Base-by-base conservation (phyloP, 192 early-diverging fungal species). In the Coemansia sp. region DNA sequence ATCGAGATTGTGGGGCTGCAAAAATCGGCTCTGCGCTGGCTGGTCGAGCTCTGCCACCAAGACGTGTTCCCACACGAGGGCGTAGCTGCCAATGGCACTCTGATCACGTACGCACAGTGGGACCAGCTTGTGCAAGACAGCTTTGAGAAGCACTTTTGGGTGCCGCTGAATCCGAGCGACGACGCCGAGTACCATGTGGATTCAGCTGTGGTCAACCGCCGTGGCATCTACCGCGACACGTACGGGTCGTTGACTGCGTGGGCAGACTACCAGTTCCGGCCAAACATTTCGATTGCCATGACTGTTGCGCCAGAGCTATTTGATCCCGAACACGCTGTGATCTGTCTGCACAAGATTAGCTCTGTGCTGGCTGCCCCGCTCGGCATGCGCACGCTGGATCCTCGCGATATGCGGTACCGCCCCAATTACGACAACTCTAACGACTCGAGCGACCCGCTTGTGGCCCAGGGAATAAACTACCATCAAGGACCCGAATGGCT, bases 401-500 rank as follows among this genome's bases (percentile, higher is more conserved):
- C 96, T n/a, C 57, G 54, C 2, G 97, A 99, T 69, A 89, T 86
- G 84, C 88, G 86, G n/a, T 98, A 99, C 69, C 86, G 94, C 27
- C 94, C 93, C n/a, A 59, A 87, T 54, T 99, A 99, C 72, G 88
- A 96, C 72, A 99, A 99, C 71, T 81, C 81, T 48, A 90, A 99
- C 70, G 94, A 99, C 63, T 88, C 88, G 12, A 71, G 73, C 48
- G 96, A 99, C 62, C 75, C 87, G 8, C 78, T 87, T 10, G 85
- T 96, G 1, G 96, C 97, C 2, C 96, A 99, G 63, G 97, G 97
- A 17, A 91, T 92, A 77, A 99, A 99, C 69, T 99, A 99, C 71
- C 96, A 99, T 62, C 92, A 98, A 72, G 97, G 95, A 27, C 94
- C 94, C 56, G 97, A 99, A 88, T 99, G 97, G 97, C 82, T 98